Percentiles rank a stretch among this genome's conserved stretches.
Evolutionary conservation across 495 filamentous ascomycete species (phyloP).

Genomic region (Aspergillus haitiensis): DNA sequence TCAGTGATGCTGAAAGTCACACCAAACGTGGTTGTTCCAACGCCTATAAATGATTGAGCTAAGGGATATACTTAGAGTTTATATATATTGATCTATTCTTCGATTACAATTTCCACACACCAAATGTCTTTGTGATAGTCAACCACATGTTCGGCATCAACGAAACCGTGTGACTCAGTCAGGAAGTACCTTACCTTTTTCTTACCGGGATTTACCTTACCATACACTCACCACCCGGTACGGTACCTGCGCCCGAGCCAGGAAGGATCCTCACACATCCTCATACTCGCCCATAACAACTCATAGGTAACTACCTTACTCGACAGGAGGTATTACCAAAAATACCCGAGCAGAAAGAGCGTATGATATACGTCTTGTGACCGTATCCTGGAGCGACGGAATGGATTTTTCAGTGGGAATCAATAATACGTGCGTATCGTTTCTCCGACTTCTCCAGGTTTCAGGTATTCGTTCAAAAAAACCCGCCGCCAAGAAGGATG

Average conservation of each 20-base stretch:
- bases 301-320: no score
- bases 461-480: not conserved
- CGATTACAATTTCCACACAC: not conserved
- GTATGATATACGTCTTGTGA: not conserved
- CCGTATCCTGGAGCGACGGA: not conserved
- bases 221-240: not conserved
- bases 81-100: no score
- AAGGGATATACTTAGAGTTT: no score
- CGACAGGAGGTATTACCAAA: no score
- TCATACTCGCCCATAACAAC: no score
- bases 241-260: not conserved
- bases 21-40: no score
- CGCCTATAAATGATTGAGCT: no score
- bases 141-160: not conserved
- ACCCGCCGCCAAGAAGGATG: no score
- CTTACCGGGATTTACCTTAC: constrained; percentile 1
- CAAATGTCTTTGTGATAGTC: not conserved
- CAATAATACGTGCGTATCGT: not conserved
- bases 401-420: not conserved
- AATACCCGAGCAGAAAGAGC: not conserved
- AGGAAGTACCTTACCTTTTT: not conserved
- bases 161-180: not conserved
- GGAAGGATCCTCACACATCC: no score
- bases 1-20: no score
- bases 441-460: not conserved